A percentile compares a stretch with the other conserved stretches of the same genome.
Conservation (phyloP, 2,329 filamentous ascomycete genomes). For the Thelonectria discophora region DNA sequence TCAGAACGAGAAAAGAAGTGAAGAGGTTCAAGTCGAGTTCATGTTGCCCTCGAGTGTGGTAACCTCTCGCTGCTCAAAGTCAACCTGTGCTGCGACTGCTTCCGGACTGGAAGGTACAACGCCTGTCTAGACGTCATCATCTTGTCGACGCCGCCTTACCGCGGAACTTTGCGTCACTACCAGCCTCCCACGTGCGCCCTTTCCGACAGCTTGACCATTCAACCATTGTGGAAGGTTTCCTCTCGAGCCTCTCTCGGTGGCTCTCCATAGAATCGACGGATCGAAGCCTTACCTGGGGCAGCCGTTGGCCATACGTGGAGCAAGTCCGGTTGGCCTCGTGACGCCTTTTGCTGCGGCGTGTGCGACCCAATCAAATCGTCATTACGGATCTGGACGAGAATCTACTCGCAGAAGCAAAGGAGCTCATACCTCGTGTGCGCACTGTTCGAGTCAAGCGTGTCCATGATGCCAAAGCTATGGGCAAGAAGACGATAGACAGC, state of each 20-base stretch:
- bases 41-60: conserved; percentile 44
- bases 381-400: conserved; percentile 50
- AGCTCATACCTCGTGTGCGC: conserved; percentile 49
- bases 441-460: conserved; percentile 44
- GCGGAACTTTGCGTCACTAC: conserved; percentile 50
- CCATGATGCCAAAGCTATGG: conserved; percentile 38
- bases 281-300: conserved; percentile 51
- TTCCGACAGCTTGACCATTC: conserved; percentile 44
- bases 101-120: conserved; percentile 51
- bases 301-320: conserved; percentile 47
- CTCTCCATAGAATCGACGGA: conserved; percentile 54
- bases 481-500: conserved; percentile 40
- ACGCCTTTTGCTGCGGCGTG: conserved; percentile 54
- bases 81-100: conserved; percentile 47
- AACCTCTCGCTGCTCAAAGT: conserved; percentile 45
- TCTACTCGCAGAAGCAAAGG: conserved; percentile 17
- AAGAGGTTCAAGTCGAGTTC: conserved; percentile 17
- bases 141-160: conserved; percentile 50
- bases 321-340: conserved; percentile 50
- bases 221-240: conserved; percentile 33
- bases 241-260: conserved; percentile 60
- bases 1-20: neutral
- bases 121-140: conserved; percentile 52
- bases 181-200: conserved; percentile 50
- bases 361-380: conserved; percentile 50